phyloP scores from a whole-genome alignment of 176 grass and related monocot species.

The Eleusine indica region DNA sequence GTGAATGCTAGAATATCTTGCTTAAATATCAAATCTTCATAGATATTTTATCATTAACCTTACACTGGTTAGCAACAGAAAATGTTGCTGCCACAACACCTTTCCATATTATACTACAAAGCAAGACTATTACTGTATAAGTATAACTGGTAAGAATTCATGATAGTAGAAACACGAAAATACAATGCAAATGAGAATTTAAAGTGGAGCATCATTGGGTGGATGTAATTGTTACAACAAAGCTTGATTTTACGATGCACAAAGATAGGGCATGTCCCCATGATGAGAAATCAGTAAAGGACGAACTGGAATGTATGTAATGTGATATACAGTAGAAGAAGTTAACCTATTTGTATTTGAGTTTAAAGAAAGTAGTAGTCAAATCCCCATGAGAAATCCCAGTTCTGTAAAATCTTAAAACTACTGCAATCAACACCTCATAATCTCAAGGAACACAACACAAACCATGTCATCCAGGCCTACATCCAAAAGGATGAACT shows the following conservation, averaged over 20 bases:
- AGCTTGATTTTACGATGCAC: background rate
- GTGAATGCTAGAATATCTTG: background rate
- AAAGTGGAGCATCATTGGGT: background rate
- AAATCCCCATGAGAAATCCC: background rate
- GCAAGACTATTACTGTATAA: constrained; percentile 2
- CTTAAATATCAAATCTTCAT: background rate
- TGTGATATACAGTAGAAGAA: background rate
- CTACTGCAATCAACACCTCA: background rate
- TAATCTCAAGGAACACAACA: constrained; percentile 2
- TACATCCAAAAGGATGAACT: background rate
- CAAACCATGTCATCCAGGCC: background rate
- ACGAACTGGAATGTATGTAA: background rate
- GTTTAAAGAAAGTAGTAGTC: background rate
- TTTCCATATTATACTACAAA: background rate
- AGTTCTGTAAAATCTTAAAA: background rate
- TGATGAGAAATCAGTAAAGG: background rate
- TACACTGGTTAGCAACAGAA: background rate
- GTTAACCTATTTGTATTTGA: background rate
- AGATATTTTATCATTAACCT: background rate
- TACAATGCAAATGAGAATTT: background rate
- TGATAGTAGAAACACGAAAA: background rate
- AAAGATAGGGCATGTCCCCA: background rate
- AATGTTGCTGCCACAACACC: background rate
- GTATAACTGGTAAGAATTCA: background rate
- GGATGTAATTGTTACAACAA: background rate